phyloP scores from a whole-genome alignment of 805 yeast species.

The Pichia insulana region DNA sequence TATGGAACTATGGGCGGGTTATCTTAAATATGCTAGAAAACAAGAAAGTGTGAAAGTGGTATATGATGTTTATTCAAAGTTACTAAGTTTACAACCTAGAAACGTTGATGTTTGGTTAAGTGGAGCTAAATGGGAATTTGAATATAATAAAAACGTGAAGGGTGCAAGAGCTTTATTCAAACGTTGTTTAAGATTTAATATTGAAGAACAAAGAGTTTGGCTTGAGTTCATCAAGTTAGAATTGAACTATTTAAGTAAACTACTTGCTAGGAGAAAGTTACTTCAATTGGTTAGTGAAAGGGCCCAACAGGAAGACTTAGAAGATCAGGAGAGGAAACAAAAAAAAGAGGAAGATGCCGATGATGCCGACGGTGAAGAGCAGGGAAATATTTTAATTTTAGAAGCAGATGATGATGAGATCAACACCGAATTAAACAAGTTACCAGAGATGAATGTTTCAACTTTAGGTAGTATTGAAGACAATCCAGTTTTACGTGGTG shows the following conservation, averaged over 20 bases:
- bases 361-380: conserved; percentile 12
- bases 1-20: conserved; percentile 67
- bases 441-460: conserved; percentile 83
- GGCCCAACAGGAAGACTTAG: conserved; percentile 46
- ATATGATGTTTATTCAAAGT: conserved; percentile 65
- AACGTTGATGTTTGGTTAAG: conserved; percentile 87
- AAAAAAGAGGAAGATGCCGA: conserved; percentile 9
- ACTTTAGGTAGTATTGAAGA: conserved; percentile 81
- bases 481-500: conserved; percentile 71
- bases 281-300: conserved; percentile 69
- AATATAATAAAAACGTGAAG: conserved; percentile 76
- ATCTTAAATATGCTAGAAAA: conserved; percentile 58
- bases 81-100: conserved; percentile 84
- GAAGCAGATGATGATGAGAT: conserved; percentile 35
- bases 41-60: conserved; percentile 63
- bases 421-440: conserved; percentile 49
- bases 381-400: conserved; percentile 14
- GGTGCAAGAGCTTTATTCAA: conserved; percentile 85
- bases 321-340: conserved; percentile 31
- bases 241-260: conserved; percentile 72
- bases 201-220: conserved; percentile 69
- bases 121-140: conserved; percentile 92
- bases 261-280: conserved; percentile 74
- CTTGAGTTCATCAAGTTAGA: conserved; percentile 81
- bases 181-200: conserved; percentile 75